These are phyloP conservation scores for Macroventuria anomochaeta DNA, from an alignment of 2,329 filamentous ascomycete species.

Conservation along the genomic window DNA sequence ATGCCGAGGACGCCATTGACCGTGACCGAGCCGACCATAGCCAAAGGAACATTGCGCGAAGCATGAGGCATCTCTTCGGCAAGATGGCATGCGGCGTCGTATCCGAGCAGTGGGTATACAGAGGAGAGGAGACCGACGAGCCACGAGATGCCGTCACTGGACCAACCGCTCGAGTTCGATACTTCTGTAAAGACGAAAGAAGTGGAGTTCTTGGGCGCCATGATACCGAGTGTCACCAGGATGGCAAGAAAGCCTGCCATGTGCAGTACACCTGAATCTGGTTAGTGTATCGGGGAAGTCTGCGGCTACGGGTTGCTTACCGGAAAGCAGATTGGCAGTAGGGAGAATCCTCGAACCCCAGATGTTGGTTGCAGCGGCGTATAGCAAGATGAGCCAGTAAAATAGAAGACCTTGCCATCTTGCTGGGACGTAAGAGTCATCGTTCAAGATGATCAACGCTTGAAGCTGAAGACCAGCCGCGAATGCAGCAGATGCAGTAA, in stretches of 20 bases:
- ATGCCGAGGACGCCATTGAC: constrained; percentile 58
- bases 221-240: constrained; percentile 28
- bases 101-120: constrained; percentile 36
- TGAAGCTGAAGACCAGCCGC: constrained; percentile 55
- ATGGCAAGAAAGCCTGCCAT: constrained; percentile 25
- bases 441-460: constrained; percentile 53
- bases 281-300: constrained; percentile 9
- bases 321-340: constrained; percentile 44
- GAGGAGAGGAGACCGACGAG: constrained; percentile 33
- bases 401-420: constrained; percentile 57
- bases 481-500: constrained; percentile 58
- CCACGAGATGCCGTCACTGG: constrained; percentile 30
- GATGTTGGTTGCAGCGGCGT: constrained; percentile 51
- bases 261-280: constrained; percentile 21
- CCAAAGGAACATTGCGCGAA: constrained; percentile 38
- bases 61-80: constrained; percentile 41
- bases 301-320: neutral
- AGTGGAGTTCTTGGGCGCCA: constrained; percentile 27
- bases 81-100: constrained; percentile 55
- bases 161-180: constrained; percentile 30
- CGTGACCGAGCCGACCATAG: constrained; percentile 43
- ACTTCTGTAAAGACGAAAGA: constrained; percentile 30
- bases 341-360: constrained; percentile 51
- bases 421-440: constrained; percentile 50
- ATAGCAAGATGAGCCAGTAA: constrained; percentile 55